Base-by-base conservation (phyloP, 371 early-diverging fungal species). In the Paraphysoderma sedebokerense region DNA sequence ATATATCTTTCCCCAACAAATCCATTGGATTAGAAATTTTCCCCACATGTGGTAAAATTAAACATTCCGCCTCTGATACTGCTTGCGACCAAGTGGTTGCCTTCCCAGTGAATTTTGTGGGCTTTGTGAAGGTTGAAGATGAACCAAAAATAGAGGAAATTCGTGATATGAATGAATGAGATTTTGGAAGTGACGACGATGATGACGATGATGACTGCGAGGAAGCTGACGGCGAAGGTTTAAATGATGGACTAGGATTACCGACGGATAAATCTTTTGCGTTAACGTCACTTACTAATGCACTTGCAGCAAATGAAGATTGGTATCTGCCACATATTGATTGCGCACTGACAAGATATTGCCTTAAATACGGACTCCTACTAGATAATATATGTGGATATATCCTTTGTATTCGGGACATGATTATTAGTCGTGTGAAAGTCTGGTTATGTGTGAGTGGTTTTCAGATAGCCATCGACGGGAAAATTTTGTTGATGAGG, bases 1-100 rank as follows among this genome's bases (percentile, higher is more conserved):
- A 66, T 39, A 95, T 58, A 62, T 93, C 85, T 2, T 66, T 58
- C 11, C 85, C 85, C 0, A 86, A 72, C 11, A 86, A 63, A 32
- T 79, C 63, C 32, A 50, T 38, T 20, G 68, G 67, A 52, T 59
- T 60, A 11, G 33, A 13, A 19, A 31, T 27, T n/a, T 41, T 13
- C 22, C 24, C 33, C 20, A 19, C 31, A 4, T 23, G 26, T 12
- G 40, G 41, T 3, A 40, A 27, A 0, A 49, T 44, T 3, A 49
- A 36, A 12, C 11, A 22, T 17, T 49, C 42, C 12, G 49, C 49
- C 26, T 22, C 46, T 11, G 28, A 26, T 12, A 55, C 35, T 34
- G 49, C 42, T 38, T 53, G 47, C 34, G 5, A 44, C 54, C 54
- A 55, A 9, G 52, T 53, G 11, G n/a, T 15, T 29, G n/a, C 46